Evolutionary conservation across 2,329 filamentous ascomycete species (phyloP).

Genomic region (Sphaerulina populicola): DNA sequence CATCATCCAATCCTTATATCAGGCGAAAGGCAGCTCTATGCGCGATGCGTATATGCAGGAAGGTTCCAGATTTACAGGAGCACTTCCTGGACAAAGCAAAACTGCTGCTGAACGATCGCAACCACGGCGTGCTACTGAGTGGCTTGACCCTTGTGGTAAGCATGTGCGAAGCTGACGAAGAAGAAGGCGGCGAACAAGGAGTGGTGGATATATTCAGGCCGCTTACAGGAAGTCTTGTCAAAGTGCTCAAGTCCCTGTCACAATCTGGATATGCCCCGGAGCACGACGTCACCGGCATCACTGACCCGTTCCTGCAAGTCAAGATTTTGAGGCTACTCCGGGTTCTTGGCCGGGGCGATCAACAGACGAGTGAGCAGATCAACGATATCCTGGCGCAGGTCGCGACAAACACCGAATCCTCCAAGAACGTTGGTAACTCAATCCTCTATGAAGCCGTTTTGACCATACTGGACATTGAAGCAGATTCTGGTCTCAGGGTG

Average conservation of each 20-base stretch:
- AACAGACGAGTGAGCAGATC: slow-evolving; percentile 86
- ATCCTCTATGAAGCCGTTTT: slow-evolving; percentile 96
- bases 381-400: slow-evolving; percentile 92
- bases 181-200: slow-evolving; percentile 79
- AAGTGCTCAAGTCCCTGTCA: slow-evolving; percentile 82
- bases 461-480: slow-evolving; percentile 96
- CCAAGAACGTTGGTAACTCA: slow-evolving; percentile 97
- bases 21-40: slow-evolving; percentile 94
- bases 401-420: slow-evolving; percentile 93
- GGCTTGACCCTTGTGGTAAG: slow-evolving; percentile 85
- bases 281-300: slow-evolving; percentile 96
- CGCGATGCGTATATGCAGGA: slow-evolving; percentile 96
- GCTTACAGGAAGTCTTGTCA: slow-evolving; percentile 74
- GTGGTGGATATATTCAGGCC: slow-evolving; percentile 86
- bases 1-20: slow-evolving; percentile 96
- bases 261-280: slow-evolving; percentile 95
- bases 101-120: slow-evolving; percentile 77
- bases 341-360: slow-evolving; percentile 77
- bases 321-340: slow-evolving; percentile 84
- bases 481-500: slow-evolving; percentile 86
- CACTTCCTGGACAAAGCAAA: slow-evolving; percentile 95
- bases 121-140: slow-evolving; percentile 89
- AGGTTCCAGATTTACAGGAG: slow-evolving; percentile 93
- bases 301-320: slow-evolving; percentile 88
- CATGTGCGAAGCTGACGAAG: slow-evolving; percentile 90